Conservation (phyloP, 768 basidiomycete genomes). For the Lepiota venenata region DNA sequence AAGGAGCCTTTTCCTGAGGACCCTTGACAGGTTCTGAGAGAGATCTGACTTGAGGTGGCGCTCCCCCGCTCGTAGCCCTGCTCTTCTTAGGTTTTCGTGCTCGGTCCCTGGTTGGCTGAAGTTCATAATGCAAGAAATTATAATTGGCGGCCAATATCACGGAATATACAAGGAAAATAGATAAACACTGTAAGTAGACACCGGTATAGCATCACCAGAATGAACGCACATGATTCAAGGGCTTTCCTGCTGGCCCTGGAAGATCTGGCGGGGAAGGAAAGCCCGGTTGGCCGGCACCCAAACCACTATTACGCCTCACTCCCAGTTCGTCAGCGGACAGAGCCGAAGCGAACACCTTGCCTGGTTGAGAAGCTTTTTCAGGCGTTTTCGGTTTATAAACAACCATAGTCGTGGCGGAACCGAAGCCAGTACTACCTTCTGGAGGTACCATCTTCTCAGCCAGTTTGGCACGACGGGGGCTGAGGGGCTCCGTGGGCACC, state of each 20-base stretch:
- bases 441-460: constrained; percentile 25
- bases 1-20: neutral
- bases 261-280: constrained; percentile 26
- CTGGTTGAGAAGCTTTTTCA: constrained; percentile 37
- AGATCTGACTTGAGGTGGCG: neutral
- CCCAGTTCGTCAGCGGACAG: constrained; percentile 47
- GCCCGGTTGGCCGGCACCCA: constrained; percentile 17
- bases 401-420: constrained; percentile 76
- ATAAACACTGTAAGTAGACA: constrained; percentile 43
- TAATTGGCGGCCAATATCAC: constrained; percentile 26
- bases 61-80: constrained; percentile 12
- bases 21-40: neutral
- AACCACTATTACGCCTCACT: constrained; percentile 28
- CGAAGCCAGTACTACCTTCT: constrained; percentile 41
- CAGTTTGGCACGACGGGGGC: constrained; percentile 14
- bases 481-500: constrained; percentile 14
- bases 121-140: constrained; percentile 19
- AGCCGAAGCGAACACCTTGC: constrained; percentile 41
- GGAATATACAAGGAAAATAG: constrained; percentile 22
- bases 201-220: constrained; percentile 54
- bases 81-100: constrained; percentile 64
- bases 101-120: constrained; percentile 73
- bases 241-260: constrained; percentile 52
- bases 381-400: constrained; percentile 55
- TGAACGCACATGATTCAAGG: constrained; percentile 86